phyloP scores from a whole-genome alignment of 176 grass and related monocot genomes.

The Musa schizocarpa region DNA sequence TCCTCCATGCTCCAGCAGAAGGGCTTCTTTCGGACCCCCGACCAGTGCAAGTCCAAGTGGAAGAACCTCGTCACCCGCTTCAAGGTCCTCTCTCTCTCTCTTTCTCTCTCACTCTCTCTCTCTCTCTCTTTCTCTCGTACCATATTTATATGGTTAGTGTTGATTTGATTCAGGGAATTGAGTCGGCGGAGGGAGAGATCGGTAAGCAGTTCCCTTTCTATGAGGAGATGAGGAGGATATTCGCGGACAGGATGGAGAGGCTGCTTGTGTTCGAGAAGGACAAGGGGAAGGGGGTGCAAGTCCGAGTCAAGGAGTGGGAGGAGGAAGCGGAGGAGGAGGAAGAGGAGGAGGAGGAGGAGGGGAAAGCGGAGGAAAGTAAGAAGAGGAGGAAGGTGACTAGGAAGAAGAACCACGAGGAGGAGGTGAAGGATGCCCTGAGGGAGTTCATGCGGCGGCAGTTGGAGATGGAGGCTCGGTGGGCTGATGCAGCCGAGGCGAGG shows the following conservation, averaged over 20 bases:
- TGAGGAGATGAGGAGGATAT: conserved; percentile 66
- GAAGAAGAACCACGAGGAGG: conserved; percentile 13
- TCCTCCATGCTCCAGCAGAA: conserved; percentile 41
- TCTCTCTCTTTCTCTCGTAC: no score
- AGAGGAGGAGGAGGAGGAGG: background rate
- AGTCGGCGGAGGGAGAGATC: conserved; percentile 16
- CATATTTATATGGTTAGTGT: no score
- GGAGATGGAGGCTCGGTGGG: conserved; percentile 83
- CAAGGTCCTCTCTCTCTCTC: conserved; percentile 32
- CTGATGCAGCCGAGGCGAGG: conserved; percentile 62
- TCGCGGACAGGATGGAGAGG: conserved; percentile 35
- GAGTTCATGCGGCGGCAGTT: conserved; percentile 70
- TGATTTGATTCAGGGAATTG: conserved; percentile 26
- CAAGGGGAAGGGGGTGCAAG: conserved; percentile 41
- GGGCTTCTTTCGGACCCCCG: conserved; percentile 68
- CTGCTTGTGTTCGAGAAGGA: conserved; percentile 27
- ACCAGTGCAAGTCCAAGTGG: conserved; percentile 99
- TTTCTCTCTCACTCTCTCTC: background rate
- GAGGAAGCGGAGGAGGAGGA: conserved; percentile 27
- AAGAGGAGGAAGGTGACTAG: conserved; percentile 8
- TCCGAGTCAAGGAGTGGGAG: conserved; percentile 21
- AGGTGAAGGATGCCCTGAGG: conserved; percentile 37
- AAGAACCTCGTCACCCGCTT: conserved; percentile 93
- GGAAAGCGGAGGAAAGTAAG: conserved; percentile 1
- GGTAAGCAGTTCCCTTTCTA: conserved; percentile 70